Evolutionary conservation across 768 basidiomycete genomes (phyloP).

Genomic region (Suillus occidentalis): DNA sequence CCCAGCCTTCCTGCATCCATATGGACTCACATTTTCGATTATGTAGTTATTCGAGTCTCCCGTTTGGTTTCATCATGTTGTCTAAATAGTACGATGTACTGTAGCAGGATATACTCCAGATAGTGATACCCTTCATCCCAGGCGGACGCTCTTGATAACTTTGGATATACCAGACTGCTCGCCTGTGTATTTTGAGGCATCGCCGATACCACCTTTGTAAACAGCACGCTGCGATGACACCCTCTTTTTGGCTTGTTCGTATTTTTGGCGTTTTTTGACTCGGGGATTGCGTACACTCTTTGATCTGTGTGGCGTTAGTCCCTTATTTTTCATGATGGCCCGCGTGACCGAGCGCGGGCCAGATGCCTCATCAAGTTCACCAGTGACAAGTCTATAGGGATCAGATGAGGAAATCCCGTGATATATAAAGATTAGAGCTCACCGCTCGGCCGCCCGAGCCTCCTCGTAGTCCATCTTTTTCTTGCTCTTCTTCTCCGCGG

Average conservation of each 20-base stretch:
- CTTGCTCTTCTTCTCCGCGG: slow-evolving; percentile 68
- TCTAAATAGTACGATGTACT: slow-evolving; percentile 8
- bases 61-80: slow-evolving; percentile 4
- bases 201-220: slow-evolving; percentile 85
- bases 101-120: background rate
- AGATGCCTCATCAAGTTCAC: slow-evolving; percentile 37
- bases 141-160: slow-evolving; percentile 81
- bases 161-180: slow-evolving; percentile 92
- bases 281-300: slow-evolving; percentile 95
- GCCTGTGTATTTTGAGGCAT: slow-evolving; percentile 79
- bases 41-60: slow-evolving; percentile 5
- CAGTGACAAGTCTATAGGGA: slow-evolving; percentile 30
- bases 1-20: background rate
- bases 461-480: slow-evolving; percentile 85
- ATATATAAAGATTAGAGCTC: slow-evolving; percentile 24
- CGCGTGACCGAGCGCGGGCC: slow-evolving; percentile 90
- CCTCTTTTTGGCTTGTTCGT: slow-evolving; percentile 94
- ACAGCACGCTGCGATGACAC: slow-evolving; percentile 85
- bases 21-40: slow-evolving; percentile 9
- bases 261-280: slow-evolving; percentile 93
- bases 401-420: slow-evolving; percentile 10
- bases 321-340: slow-evolving; percentile 91
- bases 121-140: slow-evolving; percentile 41
- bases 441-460: slow-evolving; percentile 56
- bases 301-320: slow-evolving; percentile 85